A percentile compares a stretch with the other conserved stretches of the same genome.
These are phyloP conservation scores for Mortierella sp. DNA, from an alignment of 371 early-diverging fungal genomes.

Conservation along the genomic window DNA sequence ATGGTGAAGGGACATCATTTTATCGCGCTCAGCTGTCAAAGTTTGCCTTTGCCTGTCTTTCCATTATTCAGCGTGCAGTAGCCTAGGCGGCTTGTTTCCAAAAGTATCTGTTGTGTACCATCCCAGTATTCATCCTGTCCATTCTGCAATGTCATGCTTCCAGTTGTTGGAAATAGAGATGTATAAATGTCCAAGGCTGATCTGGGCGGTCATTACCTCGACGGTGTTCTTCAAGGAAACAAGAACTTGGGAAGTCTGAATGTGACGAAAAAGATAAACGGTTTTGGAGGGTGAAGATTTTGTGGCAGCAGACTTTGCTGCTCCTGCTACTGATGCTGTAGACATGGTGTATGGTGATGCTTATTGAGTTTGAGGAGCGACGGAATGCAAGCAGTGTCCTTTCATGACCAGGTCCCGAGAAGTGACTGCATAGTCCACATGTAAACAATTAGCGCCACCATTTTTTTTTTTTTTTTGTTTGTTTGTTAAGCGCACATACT, in stretches of 20 bases:
- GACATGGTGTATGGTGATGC: slow-evolving; percentile 41
- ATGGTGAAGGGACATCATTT: too few relatives aligned
- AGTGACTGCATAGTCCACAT: background rate
- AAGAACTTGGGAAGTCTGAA: slow-evolving; percentile 73
- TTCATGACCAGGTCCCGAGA: background rate
- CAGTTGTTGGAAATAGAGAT: background rate
- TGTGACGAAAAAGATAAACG: slow-evolving; percentile 69
- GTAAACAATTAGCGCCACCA: slow-evolving; percentile 7
- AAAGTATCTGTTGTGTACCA: background rate
- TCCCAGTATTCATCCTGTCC: slow-evolving; percentile 1
- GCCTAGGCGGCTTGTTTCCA: background rate
- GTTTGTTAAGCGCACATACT: background rate
- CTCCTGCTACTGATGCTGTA: slow-evolving; percentile 45
- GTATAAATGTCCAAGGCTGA: background rate
- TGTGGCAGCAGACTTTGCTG: slow-evolving; percentile 30
- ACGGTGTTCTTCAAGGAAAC: slow-evolving; percentile 57
- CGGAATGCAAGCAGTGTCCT: background rate
- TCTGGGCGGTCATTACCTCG: slow-evolving; percentile 28
- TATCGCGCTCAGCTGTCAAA: too few relatives aligned
- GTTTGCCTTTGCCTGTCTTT: too few relatives aligned
- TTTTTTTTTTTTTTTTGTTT: slow-evolving; percentile 3
- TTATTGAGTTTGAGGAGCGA: background rate
- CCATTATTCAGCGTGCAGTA: too few relatives aligned
- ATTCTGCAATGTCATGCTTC: slow-evolving; percentile 3
- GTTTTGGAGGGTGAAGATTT: slow-evolving; percentile 34